These are phyloP conservation scores for Cryphonectria carpinicola DNA, from an alignment of 2,329 filamentous ascomycete genomes.

Conservation along the genomic window DNA sequence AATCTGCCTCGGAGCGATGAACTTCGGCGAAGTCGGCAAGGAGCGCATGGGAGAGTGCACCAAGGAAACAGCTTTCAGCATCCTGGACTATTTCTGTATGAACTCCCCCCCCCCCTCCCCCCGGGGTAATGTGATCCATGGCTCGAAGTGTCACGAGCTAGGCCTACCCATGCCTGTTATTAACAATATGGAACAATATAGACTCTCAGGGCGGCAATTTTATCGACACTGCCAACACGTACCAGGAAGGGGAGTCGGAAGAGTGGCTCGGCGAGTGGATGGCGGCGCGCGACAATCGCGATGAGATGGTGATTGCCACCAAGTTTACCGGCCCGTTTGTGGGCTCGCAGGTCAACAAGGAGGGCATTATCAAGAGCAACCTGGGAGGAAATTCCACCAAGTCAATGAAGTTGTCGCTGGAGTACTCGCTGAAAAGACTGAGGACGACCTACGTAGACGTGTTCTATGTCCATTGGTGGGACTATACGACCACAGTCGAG, in stretches of 20 bases:
- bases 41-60: slow-evolving; percentile 5
- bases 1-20: slow-evolving; percentile 15
- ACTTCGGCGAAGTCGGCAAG: slow-evolving; percentile 1
- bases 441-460: slow-evolving; percentile 41
- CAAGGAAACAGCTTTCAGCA: slow-evolving; percentile 12
- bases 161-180: neutral
- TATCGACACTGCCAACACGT: slow-evolving; percentile 68
- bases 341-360: slow-evolving; percentile 28
- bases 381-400: slow-evolving; percentile 49
- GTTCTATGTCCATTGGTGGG: slow-evolving; percentile 39
- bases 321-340: slow-evolving; percentile 54
- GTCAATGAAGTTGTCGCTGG: slow-evolving; percentile 44
- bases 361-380: slow-evolving; percentile 38
- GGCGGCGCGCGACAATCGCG: slow-evolving; percentile 50
- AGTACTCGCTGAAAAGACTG: slow-evolving; percentile 47
- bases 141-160: neutral
- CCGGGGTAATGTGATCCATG: neutral
- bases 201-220: slow-evolving; percentile 61
- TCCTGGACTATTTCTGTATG: slow-evolving; percentile 14
- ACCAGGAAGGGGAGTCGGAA: slow-evolving; percentile 62
- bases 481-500: slow-evolving; percentile 32
- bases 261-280: slow-evolving; percentile 63
- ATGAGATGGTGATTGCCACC: slow-evolving; percentile 58
- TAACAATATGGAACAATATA: neutral
- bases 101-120: too few relatives aligned